These are phyloP conservation scores for Lasiodiplodia sp. DNA, from an alignment of 2,329 filamentous ascomycete genomes.

Conservation along the genomic window DNA sequence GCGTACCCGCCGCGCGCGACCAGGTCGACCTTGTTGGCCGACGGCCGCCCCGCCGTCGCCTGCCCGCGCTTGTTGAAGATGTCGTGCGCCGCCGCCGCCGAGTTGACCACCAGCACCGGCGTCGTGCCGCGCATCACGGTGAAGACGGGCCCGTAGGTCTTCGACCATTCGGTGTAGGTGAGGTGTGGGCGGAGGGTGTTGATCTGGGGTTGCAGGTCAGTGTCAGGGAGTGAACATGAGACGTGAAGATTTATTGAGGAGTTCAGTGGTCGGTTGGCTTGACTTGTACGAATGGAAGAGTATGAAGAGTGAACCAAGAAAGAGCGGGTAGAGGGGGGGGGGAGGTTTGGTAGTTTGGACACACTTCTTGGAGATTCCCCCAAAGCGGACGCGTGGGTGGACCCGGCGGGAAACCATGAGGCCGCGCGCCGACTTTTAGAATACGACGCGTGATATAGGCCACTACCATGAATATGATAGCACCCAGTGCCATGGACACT, in stretches of 20 bases:
- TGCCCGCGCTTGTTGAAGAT: conserved; percentile 21
- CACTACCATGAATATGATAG: neutral
- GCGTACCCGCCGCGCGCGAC: neutral
- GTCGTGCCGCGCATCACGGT: conserved; percentile 57
- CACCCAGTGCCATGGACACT: neutral
- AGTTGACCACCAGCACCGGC: neutral
- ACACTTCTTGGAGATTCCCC: conserved; percentile 57
- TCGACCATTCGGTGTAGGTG: conserved; percentile 61
- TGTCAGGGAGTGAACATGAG: neutral
- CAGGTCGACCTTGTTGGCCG: neutral
- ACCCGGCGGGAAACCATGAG: conserved; percentile 54
- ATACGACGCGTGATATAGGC: conserved; percentile 6
- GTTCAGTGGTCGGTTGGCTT: too few relatives aligned
- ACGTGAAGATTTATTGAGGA: too few relatives aligned
- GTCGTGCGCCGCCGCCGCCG: neutral
- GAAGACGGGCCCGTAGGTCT: conserved; percentile 61
- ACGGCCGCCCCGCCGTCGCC: conserved; percentile 6
- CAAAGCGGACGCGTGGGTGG: conserved; percentile 60
- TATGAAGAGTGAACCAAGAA: neutral
- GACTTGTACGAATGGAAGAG: too few relatives aligned
- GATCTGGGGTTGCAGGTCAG: neutral
- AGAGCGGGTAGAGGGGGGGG: neutral
- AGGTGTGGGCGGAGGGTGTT: conserved; percentile 41
- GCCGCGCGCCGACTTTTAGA: conserved; percentile 34
- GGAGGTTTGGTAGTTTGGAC: neutral